Evolutionary conservation across 2,329 filamentous ascomycete genomes (phyloP), one percentile per base, ranked within the genome.

Genomic region (Alternaria infectoria): DNA sequence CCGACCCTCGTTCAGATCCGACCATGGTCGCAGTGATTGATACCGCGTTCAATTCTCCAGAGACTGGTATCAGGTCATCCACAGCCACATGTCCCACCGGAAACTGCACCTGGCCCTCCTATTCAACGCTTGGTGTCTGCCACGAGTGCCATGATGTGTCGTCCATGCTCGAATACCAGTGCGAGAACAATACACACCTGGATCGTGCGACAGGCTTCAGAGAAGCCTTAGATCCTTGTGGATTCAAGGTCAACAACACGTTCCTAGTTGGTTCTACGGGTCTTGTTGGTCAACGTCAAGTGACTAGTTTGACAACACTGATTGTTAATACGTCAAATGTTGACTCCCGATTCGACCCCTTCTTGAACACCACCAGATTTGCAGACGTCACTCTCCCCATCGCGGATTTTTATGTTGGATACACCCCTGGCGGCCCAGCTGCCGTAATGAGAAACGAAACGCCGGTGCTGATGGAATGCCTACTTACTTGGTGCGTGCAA

Each of bases 81-180:
- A 59, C 25, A 21, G 64, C 63, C 8, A 43, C 19, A 8, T 72
- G 69, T 46, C 56, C 65, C 4, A 66, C 63, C 6, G 62, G 62
- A 0, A 62, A 62, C 28, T 71, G 70, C 50, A 64, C 59, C n/a
- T 72, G 70, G 70, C 44, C 60, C 3, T 12, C 36, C 5, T 71
- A 70, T 26, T 49, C 59, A 2, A 66, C 70, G 3, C 62, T 72
- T 15, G 70, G 62, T 8, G 59, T 71, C 9, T 71, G 70, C 26
- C 64, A 68, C 23, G 30, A 61, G 21, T 71, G 67, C 46, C 46
- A 69, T 13, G 65, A 73, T 12, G 43, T 69, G 11, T 65, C 69
- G 0, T 25, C 44, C 1, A 5, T 66, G 8, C 36, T 71, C 1
- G 13, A 54, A 28, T 67, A 64, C 23, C 4, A 43, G 5, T 71